phyloP scores from a whole-genome alignment of 306 rosid genomes.

The Sechiopsis laciniata region DNA sequence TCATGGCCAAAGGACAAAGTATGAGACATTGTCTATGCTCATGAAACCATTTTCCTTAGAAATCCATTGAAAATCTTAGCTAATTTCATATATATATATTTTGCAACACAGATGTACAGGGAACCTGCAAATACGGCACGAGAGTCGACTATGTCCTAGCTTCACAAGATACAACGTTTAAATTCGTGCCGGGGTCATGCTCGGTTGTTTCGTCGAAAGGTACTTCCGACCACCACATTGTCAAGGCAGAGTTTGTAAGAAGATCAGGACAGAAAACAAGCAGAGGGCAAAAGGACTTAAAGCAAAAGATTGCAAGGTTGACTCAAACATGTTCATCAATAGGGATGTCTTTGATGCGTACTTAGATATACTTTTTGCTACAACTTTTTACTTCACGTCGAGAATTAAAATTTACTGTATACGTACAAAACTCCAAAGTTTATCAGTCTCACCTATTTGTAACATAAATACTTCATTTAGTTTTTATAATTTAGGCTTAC shows the following conservation, averaged over 20 bases:
- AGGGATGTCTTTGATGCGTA: no score
- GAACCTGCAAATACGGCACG: constrained; percentile 87
- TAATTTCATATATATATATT: neutral
- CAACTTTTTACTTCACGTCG: no score
- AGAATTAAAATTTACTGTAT: no score
- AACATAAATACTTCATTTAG: no score
- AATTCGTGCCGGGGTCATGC: constrained; percentile 68
- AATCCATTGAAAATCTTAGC: neutral
- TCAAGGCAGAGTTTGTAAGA: constrained; percentile 55
- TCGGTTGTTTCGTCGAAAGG: constrained; percentile 77
- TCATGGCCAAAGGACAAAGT: constrained; percentile 92
- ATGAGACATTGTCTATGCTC: constrained; percentile 16
- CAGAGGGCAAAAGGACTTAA: constrained; percentile 41
- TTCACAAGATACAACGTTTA: constrained; percentile 45
- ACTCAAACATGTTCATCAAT: constrained; percentile 38
- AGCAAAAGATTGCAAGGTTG: constrained; percentile 38
- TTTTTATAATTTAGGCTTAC: no score
- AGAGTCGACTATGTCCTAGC: constrained; percentile 70
- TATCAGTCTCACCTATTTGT: no score
- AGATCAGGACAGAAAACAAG: constrained; percentile 24
- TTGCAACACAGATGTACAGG: constrained; percentile 64
- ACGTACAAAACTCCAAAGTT: no score
- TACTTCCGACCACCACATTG: constrained; percentile 80
- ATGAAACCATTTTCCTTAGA: neutral
- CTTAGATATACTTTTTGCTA: no score